A percentile compares a stretch with the other conserved stretches of the same genome.
These are phyloP conservation scores for Musa acuminata DNA, from an alignment of 176 grass and related monocot species.

Conservation along the genomic window DNA sequence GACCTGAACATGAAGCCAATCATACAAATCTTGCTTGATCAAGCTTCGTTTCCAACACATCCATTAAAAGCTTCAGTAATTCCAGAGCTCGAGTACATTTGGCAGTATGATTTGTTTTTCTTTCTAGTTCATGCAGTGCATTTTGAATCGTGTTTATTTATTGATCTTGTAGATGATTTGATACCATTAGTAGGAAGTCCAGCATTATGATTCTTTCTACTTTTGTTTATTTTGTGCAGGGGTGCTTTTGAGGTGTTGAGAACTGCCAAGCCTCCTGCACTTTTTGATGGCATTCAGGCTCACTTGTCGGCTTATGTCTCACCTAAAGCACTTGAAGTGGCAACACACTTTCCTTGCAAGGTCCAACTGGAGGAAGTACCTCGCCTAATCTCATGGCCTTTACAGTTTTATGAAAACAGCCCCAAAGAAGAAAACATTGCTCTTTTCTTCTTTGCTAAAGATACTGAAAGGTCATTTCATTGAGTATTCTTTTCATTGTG, in stretches of 20 bases:
- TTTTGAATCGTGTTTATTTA: slow-evolving; percentile 22
- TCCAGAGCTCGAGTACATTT: slow-evolving; percentile 64
- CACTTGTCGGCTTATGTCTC: slow-evolving; percentile 75
- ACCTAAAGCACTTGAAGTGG: slow-evolving; percentile 47
- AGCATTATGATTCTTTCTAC: slow-evolving; percentile 5
- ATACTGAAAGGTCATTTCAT: slow-evolving; percentile 53
- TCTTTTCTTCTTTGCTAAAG: slow-evolving; percentile 94
- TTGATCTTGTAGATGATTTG: slow-evolving; percentile 18
- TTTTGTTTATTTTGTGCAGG: slow-evolving; percentile 32
- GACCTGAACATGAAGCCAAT: slow-evolving; percentile 20
- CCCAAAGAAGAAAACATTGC: slow-evolving; percentile 68
- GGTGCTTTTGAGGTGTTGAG: slow-evolving; percentile 81
- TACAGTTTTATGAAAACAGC: slow-evolving; percentile 52
- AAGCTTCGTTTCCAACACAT: slow-evolving; percentile 24
- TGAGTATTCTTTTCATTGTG: slow-evolving; percentile 6
- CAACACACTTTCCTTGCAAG: slow-evolving; percentile 59
- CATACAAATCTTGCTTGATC: slow-evolving; percentile 15
- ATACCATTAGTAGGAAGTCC: neutral
- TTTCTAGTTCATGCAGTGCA: slow-evolving; percentile 3
- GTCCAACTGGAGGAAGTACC: slow-evolving; percentile 81
- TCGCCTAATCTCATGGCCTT: slow-evolving; percentile 62
- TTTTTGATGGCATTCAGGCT: slow-evolving; percentile 90
- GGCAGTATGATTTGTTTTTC: slow-evolving; percentile 60
- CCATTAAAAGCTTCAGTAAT: slow-evolving; percentile 40
- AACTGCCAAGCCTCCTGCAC: slow-evolving; percentile 42